phyloP scores from a whole-genome alignment of 2,329 filamentous ascomycete species.

The Sphaerulina populicola region DNA sequence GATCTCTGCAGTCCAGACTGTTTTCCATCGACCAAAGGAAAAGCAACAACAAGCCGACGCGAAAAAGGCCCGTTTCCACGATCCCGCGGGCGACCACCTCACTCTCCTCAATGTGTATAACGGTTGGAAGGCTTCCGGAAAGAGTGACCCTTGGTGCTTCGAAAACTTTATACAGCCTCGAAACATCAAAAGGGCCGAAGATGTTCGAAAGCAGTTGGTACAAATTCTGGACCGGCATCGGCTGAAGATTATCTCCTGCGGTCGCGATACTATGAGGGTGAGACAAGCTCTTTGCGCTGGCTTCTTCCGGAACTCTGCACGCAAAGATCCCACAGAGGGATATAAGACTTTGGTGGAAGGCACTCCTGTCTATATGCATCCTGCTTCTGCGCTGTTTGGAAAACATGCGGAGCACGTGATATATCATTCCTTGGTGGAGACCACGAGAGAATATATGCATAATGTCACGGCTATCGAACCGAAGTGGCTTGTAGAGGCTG shows the following conservation, averaged over 20 bases:
- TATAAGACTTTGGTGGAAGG: slow-evolving; percentile 97
- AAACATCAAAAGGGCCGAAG: slow-evolving; percentile 78
- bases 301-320: slow-evolving; percentile 90
- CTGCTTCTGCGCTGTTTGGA: slow-evolving; percentile 81
- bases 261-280: slow-evolving; percentile 76
- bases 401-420: slow-evolving; percentile 96
- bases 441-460: slow-evolving; percentile 98
- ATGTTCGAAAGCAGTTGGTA: slow-evolving; percentile 83
- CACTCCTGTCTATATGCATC: slow-evolving; percentile 91
- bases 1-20: slow-evolving; percentile 68
- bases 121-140: slow-evolving; percentile 81
- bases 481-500: slow-evolving; percentile 86
- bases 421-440: slow-evolving; percentile 83
- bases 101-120: slow-evolving; percentile 96
- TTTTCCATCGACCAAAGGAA: slow-evolving; percentile 95
- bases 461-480: slow-evolving; percentile 88
- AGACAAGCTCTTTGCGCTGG: slow-evolving; percentile 82
- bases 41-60: slow-evolving; percentile 95
- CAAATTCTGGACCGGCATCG: slow-evolving; percentile 91
- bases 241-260: slow-evolving; percentile 73
- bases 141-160: slow-evolving; percentile 83
- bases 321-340: slow-evolving; percentile 92
- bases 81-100: slow-evolving; percentile 86
- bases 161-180: slow-evolving; percentile 96
- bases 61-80: slow-evolving; percentile 96